Conservation (phyloP, 192 early-diverging fungal genomes). For the Rhizophagus clarus region DNA sequence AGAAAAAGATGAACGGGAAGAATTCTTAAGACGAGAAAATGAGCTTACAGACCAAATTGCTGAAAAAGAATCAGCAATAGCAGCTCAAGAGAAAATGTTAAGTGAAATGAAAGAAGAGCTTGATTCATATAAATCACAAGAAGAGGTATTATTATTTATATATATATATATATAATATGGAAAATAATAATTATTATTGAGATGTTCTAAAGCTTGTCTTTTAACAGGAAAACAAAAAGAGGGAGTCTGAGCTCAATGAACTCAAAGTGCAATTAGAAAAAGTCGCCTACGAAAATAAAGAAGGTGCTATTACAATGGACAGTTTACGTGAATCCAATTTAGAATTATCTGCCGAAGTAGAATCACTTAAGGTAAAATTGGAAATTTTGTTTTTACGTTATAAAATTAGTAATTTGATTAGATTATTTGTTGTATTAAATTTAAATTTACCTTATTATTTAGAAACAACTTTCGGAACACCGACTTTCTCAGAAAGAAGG, state of each 20-base stretch:
- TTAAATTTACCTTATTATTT: too few relatives aligned
- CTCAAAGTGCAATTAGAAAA: slow-evolving; percentile 87
- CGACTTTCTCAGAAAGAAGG: slow-evolving; percentile 50
- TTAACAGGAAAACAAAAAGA: slow-evolving; percentile 69
- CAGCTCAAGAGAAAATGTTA: slow-evolving; percentile 57
- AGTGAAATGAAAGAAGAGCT: slow-evolving; percentile 77
- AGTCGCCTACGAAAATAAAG: slow-evolving; percentile 85
- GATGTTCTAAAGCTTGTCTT: background rate
- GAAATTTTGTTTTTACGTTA: background rate
- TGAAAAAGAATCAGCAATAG: slow-evolving; percentile 87
- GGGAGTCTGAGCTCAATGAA: slow-evolving; percentile 71
- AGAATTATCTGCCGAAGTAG: slow-evolving; percentile 75
- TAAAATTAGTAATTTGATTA: background rate
- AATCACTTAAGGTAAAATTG: slow-evolving; percentile 47
- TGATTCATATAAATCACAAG: slow-evolving; percentile 64
- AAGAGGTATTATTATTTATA: slow-evolving; percentile 26
- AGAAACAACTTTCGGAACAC: slow-evolving; percentile 19
- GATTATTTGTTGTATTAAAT: background rate
- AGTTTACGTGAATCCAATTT: slow-evolving; percentile 82
- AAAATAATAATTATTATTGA: too few relatives aligned
- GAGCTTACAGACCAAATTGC: slow-evolving; percentile 92
- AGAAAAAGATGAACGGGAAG: slow-evolving; percentile 90
- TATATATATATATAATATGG: too few relatives aligned
- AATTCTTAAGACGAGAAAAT: slow-evolving; percentile 93
- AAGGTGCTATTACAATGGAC: slow-evolving; percentile 87